A percentile compares a stretch with the other conserved stretches of the same genome.
Conservation (phyloP, 1,284 basidiomycete species). For the Sanguinoderma infundibulare region DNA sequence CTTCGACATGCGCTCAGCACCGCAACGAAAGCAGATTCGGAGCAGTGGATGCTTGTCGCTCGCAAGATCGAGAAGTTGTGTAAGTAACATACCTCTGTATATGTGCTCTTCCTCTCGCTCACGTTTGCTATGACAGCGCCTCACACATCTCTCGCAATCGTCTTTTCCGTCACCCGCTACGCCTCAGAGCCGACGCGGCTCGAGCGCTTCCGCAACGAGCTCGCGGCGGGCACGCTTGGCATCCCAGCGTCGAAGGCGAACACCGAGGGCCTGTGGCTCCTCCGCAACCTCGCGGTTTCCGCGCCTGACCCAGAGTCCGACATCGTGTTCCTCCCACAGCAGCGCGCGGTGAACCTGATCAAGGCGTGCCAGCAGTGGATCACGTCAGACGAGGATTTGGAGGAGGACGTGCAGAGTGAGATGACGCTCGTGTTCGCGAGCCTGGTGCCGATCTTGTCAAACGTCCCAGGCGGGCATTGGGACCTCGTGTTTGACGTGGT, state of each 20-base stretch:
- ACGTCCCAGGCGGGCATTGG: slow-evolving; percentile 89
- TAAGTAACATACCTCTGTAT: slow-evolving; percentile 38
- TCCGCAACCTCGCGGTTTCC: slow-evolving; percentile 75
- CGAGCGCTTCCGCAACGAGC: slow-evolving; percentile 87
- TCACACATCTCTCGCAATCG: slow-evolving; percentile 67
- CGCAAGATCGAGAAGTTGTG: slow-evolving; percentile 65
- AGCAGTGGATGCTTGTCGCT: slow-evolving; percentile 76
- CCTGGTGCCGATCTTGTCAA: slow-evolving; percentile 89
- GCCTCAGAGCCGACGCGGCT: slow-evolving; percentile 76
- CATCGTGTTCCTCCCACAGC: slow-evolving; percentile 86
- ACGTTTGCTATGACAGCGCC: slow-evolving; percentile 52
- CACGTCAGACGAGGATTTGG: slow-evolving; percentile 72
- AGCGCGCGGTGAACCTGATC: slow-evolving; percentile 88
- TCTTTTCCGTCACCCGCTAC: slow-evolving; percentile 63
- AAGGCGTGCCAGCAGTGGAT: slow-evolving; percentile 89
- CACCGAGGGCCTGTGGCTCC: slow-evolving; percentile 67
- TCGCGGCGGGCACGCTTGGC: slow-evolving; percentile 81
- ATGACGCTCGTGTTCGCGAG: slow-evolving; percentile 79
- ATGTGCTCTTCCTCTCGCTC: slow-evolving; percentile 31
- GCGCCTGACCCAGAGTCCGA: slow-evolving; percentile 84
- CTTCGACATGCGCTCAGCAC: slow-evolving; percentile 66
- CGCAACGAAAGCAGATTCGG: slow-evolving; percentile 67
- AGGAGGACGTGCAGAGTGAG: slow-evolving; percentile 77
- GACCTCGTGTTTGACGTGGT: slow-evolving; percentile 90
- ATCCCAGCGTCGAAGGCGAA: slow-evolving; percentile 68